Evolutionary conservation across 1,284 basidiomycete genomes (phyloP).

Genomic region (Marasmius sp.): DNA sequence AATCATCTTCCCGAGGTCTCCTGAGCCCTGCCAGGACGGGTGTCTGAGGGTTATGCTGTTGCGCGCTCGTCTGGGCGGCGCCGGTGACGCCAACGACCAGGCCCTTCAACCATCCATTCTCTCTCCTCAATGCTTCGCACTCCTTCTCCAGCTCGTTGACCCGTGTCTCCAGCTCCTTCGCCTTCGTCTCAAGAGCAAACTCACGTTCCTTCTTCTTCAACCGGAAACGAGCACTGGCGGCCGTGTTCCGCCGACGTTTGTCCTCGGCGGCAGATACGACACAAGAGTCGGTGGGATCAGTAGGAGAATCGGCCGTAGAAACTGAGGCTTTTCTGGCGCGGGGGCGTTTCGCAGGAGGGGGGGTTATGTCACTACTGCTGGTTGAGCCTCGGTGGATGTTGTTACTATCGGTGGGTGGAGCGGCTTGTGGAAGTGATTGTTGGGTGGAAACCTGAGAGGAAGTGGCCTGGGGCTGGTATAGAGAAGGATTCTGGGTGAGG

Average conservation of each 20-base stretch:
- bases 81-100: constrained; percentile 88
- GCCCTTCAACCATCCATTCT: constrained; percentile 95
- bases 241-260: constrained; percentile 94
- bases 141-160: constrained; percentile 87
- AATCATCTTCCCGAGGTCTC: constrained; percentile 1
- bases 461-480: constrained; percentile 6
- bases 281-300: constrained; percentile 28
- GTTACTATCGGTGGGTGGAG: constrained; percentile 11
- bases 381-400: constrained; percentile 11
- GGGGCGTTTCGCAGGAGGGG: constrained; percentile 49
- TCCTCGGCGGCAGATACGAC: constrained; percentile 66
- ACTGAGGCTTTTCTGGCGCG: constrained; percentile 54
- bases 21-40: background rate
- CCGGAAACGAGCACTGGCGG: constrained; percentile 95
- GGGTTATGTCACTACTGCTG: constrained; percentile 24
- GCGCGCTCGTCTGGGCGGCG: constrained; percentile 40
- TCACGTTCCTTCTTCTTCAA: constrained; percentile 99
- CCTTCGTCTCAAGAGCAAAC: constrained; percentile 85
- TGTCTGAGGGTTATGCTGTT: constrained; percentile 13
- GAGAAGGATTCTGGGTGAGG: constrained; percentile 1
- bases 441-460: constrained; percentile 20
- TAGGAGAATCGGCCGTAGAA: constrained; percentile 22
- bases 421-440: constrained; percentile 9
- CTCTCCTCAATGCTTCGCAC: constrained; percentile 86
- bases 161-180: constrained; percentile 87